Base-by-base conservation (phyloP, 2,329 filamentous ascomycete genomes). In the Aspergillus eucalypticola region DNA sequence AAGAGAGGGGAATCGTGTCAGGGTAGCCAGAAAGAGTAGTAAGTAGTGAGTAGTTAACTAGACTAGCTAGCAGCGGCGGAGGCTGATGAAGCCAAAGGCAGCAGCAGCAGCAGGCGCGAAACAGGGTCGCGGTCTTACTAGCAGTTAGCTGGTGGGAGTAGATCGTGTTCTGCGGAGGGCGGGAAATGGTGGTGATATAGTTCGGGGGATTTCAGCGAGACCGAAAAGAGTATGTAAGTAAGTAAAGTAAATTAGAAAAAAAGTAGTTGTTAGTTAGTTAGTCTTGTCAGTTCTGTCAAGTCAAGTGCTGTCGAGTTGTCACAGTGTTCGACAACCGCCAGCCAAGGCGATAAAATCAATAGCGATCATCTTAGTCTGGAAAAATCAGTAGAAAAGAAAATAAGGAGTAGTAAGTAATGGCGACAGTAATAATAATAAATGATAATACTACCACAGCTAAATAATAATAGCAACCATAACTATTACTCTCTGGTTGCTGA, bases 281-380 rank as follows among this genome's bases (percentile, higher is more conserved):
- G 27, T 29, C 10, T 11, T 29, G 27, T 11, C 27, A 29, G 27
- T 29, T 29, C 39, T 17, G 42, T 48, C 54, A 29, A 29, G 29
- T 27, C 25, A 27, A 27, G 54, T 25, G 32, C 32, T 35, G 19
- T 17, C 21, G 25, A 39, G 51, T 32, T 54, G 52, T 54, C 52
- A 54, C 52, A 39, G 52, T 54, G 38, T 27, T 25, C 19, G 46
- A 27, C 39, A 48, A 44, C 35, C 19, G 52, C 46, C 19, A 51
- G 51, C 50, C 42, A 49, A 59, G 57, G 57, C 39, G 38, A 56
- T 39, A 38, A 51, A 56, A 52, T 29, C 50, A 50, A 58, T 39
- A 19, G 38, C 23, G 32, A 54, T 27, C 27, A 44, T 59, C 50
- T 51, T 56, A 60, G 48, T 55, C 27, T 25, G 27, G 32, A 35